Evolutionary conservation across 257 asterid species (phyloP).

Genomic region (Echites panduratus): DNA sequence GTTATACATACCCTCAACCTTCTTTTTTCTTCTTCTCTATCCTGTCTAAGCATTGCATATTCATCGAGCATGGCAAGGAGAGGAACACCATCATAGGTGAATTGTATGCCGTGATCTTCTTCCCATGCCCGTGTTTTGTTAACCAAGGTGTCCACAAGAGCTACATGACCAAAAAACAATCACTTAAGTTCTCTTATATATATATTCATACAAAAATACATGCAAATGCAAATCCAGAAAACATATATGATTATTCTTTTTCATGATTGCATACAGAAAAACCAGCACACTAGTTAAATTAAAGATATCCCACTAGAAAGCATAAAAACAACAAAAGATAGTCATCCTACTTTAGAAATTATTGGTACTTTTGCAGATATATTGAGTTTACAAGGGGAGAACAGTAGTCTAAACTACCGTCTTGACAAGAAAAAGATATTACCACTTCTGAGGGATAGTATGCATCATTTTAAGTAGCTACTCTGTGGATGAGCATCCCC

Average conservation of each 20-base stretch:
- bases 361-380: not conserved
- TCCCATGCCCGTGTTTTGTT: conserved; percentile 93
- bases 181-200: not conserved
- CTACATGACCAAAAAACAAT: conserved; percentile 36
- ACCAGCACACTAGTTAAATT: not conserved
- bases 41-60: conserved; percentile 90
- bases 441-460: not conserved
- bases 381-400: not conserved
- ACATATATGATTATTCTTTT: not conserved
- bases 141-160: conserved; percentile 80
- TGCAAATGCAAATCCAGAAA: not conserved
- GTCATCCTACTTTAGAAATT: not conserved
- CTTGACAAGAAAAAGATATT: not conserved
- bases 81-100: conserved; percentile 92
- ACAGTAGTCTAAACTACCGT: not conserved
- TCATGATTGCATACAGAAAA: not conserved
- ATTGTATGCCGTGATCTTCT: conserved; percentile 69
- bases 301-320: not conserved
- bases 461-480: not conserved
- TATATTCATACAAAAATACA: no score
- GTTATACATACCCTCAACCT: conserved; percentile 68
- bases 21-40: conserved; percentile 97
- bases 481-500: not conserved
- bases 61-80: conserved; percentile 98
- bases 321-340: not conserved